Evolutionary conservation across 2,329 filamentous ascomycete genomes (phyloP), one percentile per base, ranked within the genome.

Genomic region (Didymosphaeria variabile): DNA sequence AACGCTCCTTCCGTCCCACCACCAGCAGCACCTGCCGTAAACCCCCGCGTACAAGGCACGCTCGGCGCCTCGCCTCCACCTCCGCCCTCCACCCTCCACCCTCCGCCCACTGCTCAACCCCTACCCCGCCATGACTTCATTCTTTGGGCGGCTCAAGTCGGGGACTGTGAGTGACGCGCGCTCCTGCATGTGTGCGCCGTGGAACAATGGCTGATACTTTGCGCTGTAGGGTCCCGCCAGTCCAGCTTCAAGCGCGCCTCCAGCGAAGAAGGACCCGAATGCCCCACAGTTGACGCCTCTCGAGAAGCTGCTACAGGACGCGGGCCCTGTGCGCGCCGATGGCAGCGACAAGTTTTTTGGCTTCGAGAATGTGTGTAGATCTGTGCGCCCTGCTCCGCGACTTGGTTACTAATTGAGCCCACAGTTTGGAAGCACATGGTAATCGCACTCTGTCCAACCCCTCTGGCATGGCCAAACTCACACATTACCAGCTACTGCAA

Each of bases 341-440:
- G 95, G 95, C 57, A 97, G 92, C 77, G 95, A 98, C 82, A 97
- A 97, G 82, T 99, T 97, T 83, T 98, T 96, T 81, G 95, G 95
- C 17, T 90, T 98, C 78, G 95, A 99, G 81, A 99, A 99, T 82
- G 94, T 98, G 85, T 81, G 92, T 84, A 55, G 66, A 63, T 58
- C 66, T 52, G 23, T 44, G 26, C 45, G 26, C 45, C 46, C 54
- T 58, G 44, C 40, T 44, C 54, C 58, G 45, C 47, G 38, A 62
- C 54, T 60, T 47, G 60, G 50, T 57, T 55, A 66, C 76, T 75
- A 63, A 77, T 62, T 26, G 40, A 64, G 38, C 57, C 58, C 52
- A 56, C 79, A 97, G 93, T 97, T 97, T 82, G 94, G 94, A 76
- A 98, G 97, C 77, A 98, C 94, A 77, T 98, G 94, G 94, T 97